Percentiles rank a stretch among this genome's conserved stretches.
phyloP scores from a whole-genome alignment of 1,284 basidiomycete genomes.

The Ganoderma sinense region DNA sequence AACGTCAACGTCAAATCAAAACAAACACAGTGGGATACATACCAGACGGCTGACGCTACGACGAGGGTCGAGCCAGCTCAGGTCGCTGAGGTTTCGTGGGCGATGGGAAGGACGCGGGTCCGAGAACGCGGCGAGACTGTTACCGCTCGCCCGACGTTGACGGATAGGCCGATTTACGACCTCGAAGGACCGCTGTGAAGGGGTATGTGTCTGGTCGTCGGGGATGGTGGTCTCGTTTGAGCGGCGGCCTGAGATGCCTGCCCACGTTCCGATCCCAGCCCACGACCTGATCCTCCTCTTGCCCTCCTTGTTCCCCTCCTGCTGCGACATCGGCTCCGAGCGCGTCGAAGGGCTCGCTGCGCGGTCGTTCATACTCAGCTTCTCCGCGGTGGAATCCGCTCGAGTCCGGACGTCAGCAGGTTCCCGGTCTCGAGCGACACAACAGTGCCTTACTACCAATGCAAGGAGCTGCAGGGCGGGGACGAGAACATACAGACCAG shows the following conservation, averaged over 20 bases:
- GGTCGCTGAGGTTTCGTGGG: conserved; percentile 65
- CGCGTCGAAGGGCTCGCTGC: conserved; percentile 33
- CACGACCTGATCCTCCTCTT: conserved; percentile 35
- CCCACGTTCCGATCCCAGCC: conserved; percentile 35
- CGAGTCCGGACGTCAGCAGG: conserved; percentile 33
- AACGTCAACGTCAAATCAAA: conserved; percentile 20
- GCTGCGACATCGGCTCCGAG: conserved; percentile 25
- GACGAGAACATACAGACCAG: conserved; percentile 61
- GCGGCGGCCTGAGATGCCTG: conserved; percentile 32
- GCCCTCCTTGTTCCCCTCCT: conserved; percentile 12
- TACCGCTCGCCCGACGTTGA: conserved; percentile 53
- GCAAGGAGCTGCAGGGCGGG: conserved; percentile 53
- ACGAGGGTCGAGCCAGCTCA: conserved; percentile 78
- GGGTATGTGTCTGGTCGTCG: conserved; percentile 37
- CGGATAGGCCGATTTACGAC: conserved; percentile 72
- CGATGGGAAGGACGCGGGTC: conserved; percentile 47
- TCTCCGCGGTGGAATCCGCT: conserved; percentile 55
- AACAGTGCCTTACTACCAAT: conserved; percentile 34
- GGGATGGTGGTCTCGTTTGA: conserved; percentile 36
- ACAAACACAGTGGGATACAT: conserved; percentile 40
- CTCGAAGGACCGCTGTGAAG: conserved; percentile 63
- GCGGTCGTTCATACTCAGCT: conserved; percentile 44
- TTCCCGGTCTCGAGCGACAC: conserved; percentile 12
- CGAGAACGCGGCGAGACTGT: conserved; percentile 53
- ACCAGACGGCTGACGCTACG: conserved; percentile 75